Conservation (phyloP, 257 asterid species). For the Solanum pimpinellifolium region DNA sequence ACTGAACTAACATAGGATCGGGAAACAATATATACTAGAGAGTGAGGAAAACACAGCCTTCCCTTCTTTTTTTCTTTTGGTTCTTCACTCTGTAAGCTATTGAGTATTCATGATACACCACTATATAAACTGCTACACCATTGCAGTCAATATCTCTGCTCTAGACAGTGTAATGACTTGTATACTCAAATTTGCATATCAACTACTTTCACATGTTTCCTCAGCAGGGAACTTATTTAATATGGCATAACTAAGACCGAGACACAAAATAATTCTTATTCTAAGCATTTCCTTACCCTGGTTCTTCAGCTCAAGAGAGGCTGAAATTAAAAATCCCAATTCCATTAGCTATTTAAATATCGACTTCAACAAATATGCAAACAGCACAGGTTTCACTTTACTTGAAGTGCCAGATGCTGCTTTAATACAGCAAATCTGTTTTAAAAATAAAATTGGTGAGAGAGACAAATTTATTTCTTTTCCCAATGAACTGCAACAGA, state of each 20-base stretch:
- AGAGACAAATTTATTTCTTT: background rate
- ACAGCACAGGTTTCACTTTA: background rate
- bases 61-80: background rate
- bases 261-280: background rate
- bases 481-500: background rate
- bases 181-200: background rate
- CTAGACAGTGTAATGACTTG: background rate
- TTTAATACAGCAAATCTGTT: background rate
- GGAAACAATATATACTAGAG: background rate
- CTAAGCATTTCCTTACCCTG: background rate
- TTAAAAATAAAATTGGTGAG: background rate
- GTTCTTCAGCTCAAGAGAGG: background rate
- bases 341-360: background rate
- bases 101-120: background rate
- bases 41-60: background rate
- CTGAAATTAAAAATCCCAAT: background rate
- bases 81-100: background rate
- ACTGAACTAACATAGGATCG: background rate
- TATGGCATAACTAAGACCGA: background rate
- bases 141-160: background rate
- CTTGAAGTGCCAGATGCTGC: background rate
- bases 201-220: background rate
- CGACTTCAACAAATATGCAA: background rate
- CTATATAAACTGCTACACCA: background rate
- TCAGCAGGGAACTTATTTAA: background rate